phyloP scores from a whole-genome alignment of 2,329 filamentous ascomycete species.

The Fusarium dimerum region DNA sequence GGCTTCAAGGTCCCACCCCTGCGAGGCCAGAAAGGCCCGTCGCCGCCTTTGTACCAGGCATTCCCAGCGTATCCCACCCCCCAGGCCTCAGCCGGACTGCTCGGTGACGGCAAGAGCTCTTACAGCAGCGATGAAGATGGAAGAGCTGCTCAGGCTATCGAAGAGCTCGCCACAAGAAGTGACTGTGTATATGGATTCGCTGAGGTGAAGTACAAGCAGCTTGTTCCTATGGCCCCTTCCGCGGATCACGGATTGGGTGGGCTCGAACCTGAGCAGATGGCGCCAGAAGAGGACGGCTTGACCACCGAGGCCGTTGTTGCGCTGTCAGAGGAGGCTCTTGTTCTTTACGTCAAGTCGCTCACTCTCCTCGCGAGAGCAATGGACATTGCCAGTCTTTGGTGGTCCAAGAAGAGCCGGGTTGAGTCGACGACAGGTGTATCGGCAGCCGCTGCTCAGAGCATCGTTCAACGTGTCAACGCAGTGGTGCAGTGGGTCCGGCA shows the following conservation, averaged over 20 bases:
- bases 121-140: conserved; percentile 74
- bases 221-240: conserved; percentile 85
- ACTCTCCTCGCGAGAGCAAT: conserved; percentile 90
- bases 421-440: conserved; percentile 50
- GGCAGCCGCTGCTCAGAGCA: conserved; percentile 46
- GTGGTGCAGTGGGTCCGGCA: conserved; percentile 94
- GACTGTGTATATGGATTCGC: conserved; percentile 98
- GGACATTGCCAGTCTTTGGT: conserved; percentile 93
- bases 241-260: conserved; percentile 70
- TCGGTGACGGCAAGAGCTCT: conserved; percentile 62
- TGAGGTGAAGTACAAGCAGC: conserved; percentile 96
- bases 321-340: conserved; percentile 90
- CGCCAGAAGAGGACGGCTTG: conserved; percentile 69
- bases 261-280: conserved; percentile 53
- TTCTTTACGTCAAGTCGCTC: conserved; percentile 93
- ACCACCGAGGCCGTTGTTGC: conserved; percentile 84
- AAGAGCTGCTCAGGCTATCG: conserved; percentile 76
- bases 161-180: conserved; percentile 88
- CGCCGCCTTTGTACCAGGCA: conserved; percentile 76
- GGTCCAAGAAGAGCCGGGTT: conserved; percentile 74
- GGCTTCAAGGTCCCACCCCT: conserved; percentile 71
- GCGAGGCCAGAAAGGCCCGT: conserved; percentile 63
- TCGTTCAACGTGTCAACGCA: conserved; percentile 77
- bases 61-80: conserved; percentile 84
- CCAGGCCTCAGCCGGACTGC: conserved; percentile 58